Conservation (phyloP, 768 basidiomycete genomes). For the Rhizopogon roseolus region DNA sequence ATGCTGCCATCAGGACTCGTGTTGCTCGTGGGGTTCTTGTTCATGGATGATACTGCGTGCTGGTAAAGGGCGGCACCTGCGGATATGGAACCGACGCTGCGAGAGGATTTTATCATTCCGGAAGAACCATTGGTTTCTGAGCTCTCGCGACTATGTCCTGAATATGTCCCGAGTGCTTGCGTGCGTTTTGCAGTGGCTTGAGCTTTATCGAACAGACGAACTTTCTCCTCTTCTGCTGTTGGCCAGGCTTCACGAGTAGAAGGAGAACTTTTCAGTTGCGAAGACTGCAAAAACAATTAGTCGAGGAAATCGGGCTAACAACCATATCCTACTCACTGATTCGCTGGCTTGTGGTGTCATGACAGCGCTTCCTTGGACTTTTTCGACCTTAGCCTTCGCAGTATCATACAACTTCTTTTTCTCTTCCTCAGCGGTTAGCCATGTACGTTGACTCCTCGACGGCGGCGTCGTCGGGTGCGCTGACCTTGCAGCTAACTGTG, state of each 20-base stretch:
- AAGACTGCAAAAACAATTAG: conserved; percentile 6
- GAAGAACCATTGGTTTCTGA: conserved; percentile 20
- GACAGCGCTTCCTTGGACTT: conserved; percentile 29
- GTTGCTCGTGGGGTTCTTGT: conserved; percentile 9
- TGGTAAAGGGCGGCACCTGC: conserved; percentile 40
- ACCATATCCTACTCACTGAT: not conserved
- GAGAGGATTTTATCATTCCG: conserved; percentile 10
- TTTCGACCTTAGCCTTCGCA: conserved; percentile 35
- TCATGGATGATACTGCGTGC: conserved; percentile 40
- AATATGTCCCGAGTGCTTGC: conserved; percentile 37
- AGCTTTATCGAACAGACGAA: conserved; percentile 62
- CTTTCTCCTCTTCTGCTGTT: conserved; percentile 75
- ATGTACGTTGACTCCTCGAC: conserved; percentile 18
- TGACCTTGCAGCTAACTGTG: conserved; percentile 17
- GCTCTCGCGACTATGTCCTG: conserved; percentile 22
- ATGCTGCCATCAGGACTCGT: conserved; percentile 17
- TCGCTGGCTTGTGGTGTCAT: conserved; percentile 8
- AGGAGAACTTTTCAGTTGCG: conserved; percentile 10
- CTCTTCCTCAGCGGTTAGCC: conserved; percentile 40
- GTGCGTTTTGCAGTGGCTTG: conserved; percentile 59
- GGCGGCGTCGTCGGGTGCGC: conserved; percentile 19
- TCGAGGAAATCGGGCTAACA: conserved; percentile 5
- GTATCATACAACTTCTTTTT: conserved; percentile 35
- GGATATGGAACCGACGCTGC: conserved; percentile 22
- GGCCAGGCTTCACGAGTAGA: conserved; percentile 36